These are phyloP conservation scores for Hemisphaericaspora nanyangensis DNA, from an alignment of 805 yeast genomes.

Conservation along the genomic window DNA sequence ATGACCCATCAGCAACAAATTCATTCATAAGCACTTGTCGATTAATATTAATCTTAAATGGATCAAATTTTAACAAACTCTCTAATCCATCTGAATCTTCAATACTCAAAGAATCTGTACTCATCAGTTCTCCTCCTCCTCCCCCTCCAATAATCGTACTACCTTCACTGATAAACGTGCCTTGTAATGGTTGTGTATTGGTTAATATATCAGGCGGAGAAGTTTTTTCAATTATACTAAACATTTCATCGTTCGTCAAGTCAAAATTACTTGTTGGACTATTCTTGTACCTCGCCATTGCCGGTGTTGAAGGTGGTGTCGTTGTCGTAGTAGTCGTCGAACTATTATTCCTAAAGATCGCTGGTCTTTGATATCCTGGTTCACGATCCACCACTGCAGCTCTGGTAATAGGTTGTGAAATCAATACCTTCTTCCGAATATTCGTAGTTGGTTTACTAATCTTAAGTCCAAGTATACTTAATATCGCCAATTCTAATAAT, in stretches of 20 bases:
- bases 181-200: neutral
- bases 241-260: constrained; percentile 7
- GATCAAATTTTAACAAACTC: constrained; percentile 32
- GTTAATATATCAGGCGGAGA: neutral
- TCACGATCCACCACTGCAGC: constrained; percentile 24
- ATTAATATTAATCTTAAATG: constrained; percentile 30
- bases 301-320: neutral
- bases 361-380: constrained; percentile 6
- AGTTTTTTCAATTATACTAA: neutral
- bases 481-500: constrained; percentile 55
- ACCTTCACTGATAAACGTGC: neutral
- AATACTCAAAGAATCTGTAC: constrained; percentile 1
- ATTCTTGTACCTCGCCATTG: constrained; percentile 1
- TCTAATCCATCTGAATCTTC: constrained; percentile 9
- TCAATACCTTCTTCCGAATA: constrained; percentile 13
- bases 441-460: constrained; percentile 15
- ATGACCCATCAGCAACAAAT: constrained; percentile 79
- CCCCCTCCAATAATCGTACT: no score
- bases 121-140: neutral
- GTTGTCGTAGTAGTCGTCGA: no score
- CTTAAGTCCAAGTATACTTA: constrained; percentile 57
- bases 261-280: constrained; percentile 4
- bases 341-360: neutral
- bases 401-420: constrained; percentile 16
- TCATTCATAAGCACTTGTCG: constrained; percentile 35